Conservation (phyloP, 139 green algal species). For the Desmodesmus armatus region DNA sequence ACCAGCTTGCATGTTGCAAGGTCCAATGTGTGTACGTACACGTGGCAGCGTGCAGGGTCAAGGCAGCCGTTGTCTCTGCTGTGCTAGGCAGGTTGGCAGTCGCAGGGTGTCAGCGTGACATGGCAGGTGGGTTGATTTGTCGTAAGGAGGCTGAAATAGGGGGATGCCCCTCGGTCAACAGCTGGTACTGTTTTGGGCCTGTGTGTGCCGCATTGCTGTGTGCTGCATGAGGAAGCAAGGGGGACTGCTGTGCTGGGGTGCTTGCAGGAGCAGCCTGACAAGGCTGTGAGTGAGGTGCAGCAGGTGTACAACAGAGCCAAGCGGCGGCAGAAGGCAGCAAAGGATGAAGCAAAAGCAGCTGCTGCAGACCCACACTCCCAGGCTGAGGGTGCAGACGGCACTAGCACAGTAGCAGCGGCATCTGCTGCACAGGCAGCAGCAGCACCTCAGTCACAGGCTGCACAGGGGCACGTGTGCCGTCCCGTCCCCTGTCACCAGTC, state of each 20-base stretch:
- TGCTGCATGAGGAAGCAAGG: neutral
- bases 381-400: too few species aligned
- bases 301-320: conserved; percentile 12
- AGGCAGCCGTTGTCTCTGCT: neutral
- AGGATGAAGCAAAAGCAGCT: neutral
- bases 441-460: conserved; percentile 12
- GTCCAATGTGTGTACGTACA: neutral
- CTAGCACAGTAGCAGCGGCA: too few species aligned
- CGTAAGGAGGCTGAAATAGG: too few species aligned
- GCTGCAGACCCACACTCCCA: neutral
- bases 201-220: neutral
- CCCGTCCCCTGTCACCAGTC: neutral
- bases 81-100: neutral
- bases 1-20: neutral
- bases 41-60: too few species aligned
- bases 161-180: neutral
- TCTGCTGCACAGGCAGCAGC: neutral
- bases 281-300: conserved; percentile 10
- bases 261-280: conserved; percentile 5
- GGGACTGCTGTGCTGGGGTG: neutral
- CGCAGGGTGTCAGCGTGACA: too few species aligned
- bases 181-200: neutral
- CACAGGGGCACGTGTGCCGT: neutral
- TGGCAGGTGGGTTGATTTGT: too few species aligned
- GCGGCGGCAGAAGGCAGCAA: neutral